These are phyloP conservation scores for Filobasidium wieringae DNA, from an alignment of 768 basidiomycete genomes.

Conservation along the genomic window DNA sequence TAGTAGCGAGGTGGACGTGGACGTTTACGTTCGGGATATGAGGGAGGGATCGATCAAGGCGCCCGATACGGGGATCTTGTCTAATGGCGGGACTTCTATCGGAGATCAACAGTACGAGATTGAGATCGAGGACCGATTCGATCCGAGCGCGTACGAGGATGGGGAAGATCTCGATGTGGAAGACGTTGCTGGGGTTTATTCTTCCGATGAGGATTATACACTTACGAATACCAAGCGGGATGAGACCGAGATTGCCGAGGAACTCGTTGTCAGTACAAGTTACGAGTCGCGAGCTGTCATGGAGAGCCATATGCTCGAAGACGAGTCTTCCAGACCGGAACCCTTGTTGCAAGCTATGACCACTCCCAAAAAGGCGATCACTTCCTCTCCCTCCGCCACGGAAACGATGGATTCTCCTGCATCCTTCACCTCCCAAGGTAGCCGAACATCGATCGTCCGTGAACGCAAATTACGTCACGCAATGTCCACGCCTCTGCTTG, in stretches of 20 bases:
- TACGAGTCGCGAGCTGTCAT: background rate
- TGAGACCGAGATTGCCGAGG: background rate
- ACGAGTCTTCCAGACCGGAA: background rate
- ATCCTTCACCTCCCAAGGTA: background rate
- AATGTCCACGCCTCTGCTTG: constrained; percentile 8
- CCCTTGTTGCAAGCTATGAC: background rate
- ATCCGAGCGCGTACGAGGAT: constrained; percentile 11
- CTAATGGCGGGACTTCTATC: too few species aligned
- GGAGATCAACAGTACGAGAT: too few species aligned
- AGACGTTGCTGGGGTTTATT: constrained; percentile 2
- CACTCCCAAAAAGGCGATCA: too few species aligned
- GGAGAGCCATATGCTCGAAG: background rate
- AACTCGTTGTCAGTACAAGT: background rate
- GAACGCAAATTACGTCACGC: constrained; percentile 5
- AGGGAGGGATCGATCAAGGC: too few species aligned
- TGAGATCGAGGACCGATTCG: constrained; percentile 11
- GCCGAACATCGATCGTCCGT: background rate
- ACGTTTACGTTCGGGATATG: background rate
- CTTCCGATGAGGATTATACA: constrained; percentile 3
- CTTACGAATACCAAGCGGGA: background rate
- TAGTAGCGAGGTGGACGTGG: background rate
- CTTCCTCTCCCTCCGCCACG: background rate
- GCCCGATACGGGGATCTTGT: too few species aligned
- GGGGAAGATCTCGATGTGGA: constrained; percentile 2
- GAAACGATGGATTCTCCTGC: background rate